These are phyloP conservation scores for Filosporella fistucella DNA, from an alignment of 495 filamentous ascomycete species.

Conservation along the genomic window DNA sequence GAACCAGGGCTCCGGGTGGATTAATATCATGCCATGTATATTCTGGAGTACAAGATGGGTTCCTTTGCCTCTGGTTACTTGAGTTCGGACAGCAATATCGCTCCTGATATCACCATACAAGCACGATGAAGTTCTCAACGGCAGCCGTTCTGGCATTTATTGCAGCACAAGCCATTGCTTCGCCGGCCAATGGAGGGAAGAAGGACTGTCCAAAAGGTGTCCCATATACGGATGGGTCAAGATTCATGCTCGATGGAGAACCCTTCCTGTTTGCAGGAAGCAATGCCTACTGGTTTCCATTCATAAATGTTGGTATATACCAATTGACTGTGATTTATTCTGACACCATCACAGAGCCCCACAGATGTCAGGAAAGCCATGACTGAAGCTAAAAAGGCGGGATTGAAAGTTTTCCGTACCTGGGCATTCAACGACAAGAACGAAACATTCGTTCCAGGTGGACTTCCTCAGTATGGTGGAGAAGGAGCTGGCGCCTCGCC, in stretches of 20 bases:
- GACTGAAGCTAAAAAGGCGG: conserved; percentile 42
- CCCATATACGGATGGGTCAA: conserved; percentile 29
- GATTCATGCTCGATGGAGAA: conserved; percentile 59
- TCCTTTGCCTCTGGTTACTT: background rate
- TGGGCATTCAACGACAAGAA: conserved; percentile 69
- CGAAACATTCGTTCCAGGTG: conserved; percentile 16
- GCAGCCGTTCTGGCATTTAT: conserved; percentile 19
- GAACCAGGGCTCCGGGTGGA: background rate
- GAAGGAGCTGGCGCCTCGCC: conserved; percentile 37
- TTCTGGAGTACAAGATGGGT: background rate
- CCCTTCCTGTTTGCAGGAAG: conserved; percentile 63
- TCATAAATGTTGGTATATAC: conserved; percentile 42
- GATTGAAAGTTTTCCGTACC: conserved; percentile 63
- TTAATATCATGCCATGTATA: background rate
- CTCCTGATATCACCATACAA: background rate
- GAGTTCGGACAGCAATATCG: background rate
- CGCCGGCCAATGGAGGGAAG: background rate
- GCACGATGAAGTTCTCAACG: conserved; percentile 23
- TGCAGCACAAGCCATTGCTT: conserved; percentile 9
- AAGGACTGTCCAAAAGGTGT: conserved; percentile 14
- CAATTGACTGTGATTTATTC: background rate
- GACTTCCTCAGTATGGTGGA: conserved; percentile 27
- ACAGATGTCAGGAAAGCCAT: conserved; percentile 61
- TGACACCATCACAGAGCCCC: conserved; percentile 3
- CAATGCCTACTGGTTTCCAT: conserved; percentile 72